Evolutionary conservation across 164 flowering plant species (phyloP), one percentile per base, ranked within the genome.

Genomic region (Chimonanthus praecox): DNA sequence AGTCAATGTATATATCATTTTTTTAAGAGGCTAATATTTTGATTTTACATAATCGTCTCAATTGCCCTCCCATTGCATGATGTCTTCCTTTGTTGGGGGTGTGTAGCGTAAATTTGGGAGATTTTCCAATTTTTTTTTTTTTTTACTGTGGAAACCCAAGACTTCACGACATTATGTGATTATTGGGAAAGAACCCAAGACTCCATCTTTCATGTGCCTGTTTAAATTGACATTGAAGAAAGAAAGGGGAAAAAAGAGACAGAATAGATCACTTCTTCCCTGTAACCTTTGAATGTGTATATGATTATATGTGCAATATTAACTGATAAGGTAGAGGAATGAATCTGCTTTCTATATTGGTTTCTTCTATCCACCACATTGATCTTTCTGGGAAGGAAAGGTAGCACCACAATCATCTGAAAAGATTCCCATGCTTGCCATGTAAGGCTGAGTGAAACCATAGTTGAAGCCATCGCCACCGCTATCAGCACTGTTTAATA

Each of bases 401-500:
- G 67, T 49, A 63, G 71, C 67, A 47, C 79, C 75, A 62, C n/a
- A 74, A 11, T 60, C 49, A 47, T 78, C 84, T 66, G 62, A 54
- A 13, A 78, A 65, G 68, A 78, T 46, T n/a, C 82, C 84, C 68
- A 75, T 72, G 54, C 62, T 64, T 71, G 70, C 77, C 69, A 81
- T 79, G 65, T 68, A 70, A 46, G 77, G 84, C 81, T 73, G 85
- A 58, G 65, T 77, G 54, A 79, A 65, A 33, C n/a, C 50, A 5
- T 18, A 43, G 45, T 9, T 44, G 18, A 67, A 51, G 33, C 70
- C 83, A 47, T 72, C 64, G 58, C 68, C 73, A 67, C 79, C 87
- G 50, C 66, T 76, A 78, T 84, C 90, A 72, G 73, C 69, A 50
- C 93, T 87, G 92, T 84, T 70, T 8, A 72, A 87, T 75, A 81